phyloP scores from a whole-genome alignment of 176 grass and related monocot species.

The Aegilops tauschii region DNA sequence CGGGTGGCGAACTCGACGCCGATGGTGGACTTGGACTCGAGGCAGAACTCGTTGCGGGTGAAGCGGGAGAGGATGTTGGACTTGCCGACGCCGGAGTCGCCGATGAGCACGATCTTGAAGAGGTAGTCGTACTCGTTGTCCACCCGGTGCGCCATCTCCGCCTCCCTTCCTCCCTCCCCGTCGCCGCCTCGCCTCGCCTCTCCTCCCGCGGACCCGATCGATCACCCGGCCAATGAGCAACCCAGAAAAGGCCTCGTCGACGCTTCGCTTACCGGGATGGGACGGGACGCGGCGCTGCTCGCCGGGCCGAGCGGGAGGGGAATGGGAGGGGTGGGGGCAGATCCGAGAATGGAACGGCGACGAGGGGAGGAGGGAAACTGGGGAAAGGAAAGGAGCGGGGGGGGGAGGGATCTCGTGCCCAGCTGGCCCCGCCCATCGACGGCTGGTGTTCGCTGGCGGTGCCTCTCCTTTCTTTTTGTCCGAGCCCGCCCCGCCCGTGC shows the following conservation, averaged over 20 bases:
- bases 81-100: constrained; percentile 83
- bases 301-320: constrained; percentile 31
- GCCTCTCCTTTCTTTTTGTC: neutral
- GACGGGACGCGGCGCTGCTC: neutral
- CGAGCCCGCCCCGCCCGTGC: neutral
- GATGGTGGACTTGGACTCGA: constrained; percentile 95
- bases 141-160: constrained; percentile 51
- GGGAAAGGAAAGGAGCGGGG: neutral
- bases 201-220: neutral
- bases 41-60: constrained; percentile 88
- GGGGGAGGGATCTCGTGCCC: neutral
- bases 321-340: neutral
- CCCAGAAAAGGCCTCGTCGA: neutral
- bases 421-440: constrained; percentile 40
- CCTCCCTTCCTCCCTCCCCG: neutral
- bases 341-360: constrained; percentile 9
- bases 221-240: neutral
- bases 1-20: constrained; percentile 87
- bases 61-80: constrained; percentile 87
- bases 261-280: neutral
- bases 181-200: too few species aligned
- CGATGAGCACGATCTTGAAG: constrained; percentile 97
- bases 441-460: constrained; percentile 30
- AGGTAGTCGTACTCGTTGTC: constrained; percentile 88
- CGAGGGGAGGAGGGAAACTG: neutral